Evolutionary conservation across 805 yeast species (phyloP), one percentile per base, ranked within the genome.

Genomic region (Metschnikowia reukaufii): DNA sequence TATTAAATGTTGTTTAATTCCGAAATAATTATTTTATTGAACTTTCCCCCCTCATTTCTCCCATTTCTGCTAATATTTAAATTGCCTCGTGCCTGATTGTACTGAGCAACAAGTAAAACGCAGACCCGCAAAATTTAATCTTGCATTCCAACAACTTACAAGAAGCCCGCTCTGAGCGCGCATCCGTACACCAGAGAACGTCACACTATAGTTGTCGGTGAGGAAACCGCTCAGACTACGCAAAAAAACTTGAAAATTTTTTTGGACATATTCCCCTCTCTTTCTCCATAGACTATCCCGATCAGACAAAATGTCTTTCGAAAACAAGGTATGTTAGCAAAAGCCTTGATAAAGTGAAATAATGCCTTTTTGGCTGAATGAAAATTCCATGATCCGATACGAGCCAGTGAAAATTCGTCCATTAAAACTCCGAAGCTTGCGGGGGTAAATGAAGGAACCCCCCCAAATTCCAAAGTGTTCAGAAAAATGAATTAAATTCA

Each of bases 291-390:
- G 42, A 40, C 42, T 34, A 39, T 20, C 21, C 48, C 39, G 37
- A 39, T 42, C 46, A 35, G 49, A 48, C 52, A 63, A 52, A 41
- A 72, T 72, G 77, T 72, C 77, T 58, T 72, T 72, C 60, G 74
- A 70, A 62, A 72, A 72, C 68, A 72, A 72, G 68, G 77, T 72
- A 72, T 61, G 77, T 70, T 17, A 12, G 3, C n/a, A 15, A 19
- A 12, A n/a, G 21, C 36, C 31, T 15, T 19, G 17, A 29, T 42
- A 39, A 29, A 29, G 19, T 17, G 30, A 19, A 29, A 21, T 37
- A 16, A 2, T 3, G 17, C 9, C 7, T 31, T 16, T 31, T 13
- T 31, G 15, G 34, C 34, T 31, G 29, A 9, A 25, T 25, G 12
- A 25, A 25, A 25, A 25, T 25, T 25, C 29, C 8, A 4, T 3